Conservation (phyloP, 1,139 yeast species). For the Scheffersomyces lignicola region DNA sequence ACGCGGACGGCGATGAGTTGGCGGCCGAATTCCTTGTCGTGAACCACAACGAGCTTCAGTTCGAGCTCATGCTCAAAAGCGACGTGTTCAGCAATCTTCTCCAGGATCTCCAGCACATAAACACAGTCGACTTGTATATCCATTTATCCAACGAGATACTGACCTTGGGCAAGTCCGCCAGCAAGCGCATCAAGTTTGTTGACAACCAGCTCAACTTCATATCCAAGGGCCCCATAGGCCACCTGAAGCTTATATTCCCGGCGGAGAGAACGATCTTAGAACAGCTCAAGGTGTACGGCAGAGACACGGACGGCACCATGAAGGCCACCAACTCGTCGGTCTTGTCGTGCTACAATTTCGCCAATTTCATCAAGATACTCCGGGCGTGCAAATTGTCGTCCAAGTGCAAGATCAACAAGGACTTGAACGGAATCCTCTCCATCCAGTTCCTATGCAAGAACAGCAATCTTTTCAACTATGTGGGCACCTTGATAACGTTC, state of each 20-base stretch:
- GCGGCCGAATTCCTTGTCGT: slow-evolving; percentile 25
- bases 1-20: slow-evolving; percentile 29
- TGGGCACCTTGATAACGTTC: slow-evolving; percentile 65
- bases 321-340: slow-evolving; percentile 19
- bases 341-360: slow-evolving; percentile 52
- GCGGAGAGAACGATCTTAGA: slow-evolving; percentile 63
- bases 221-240: slow-evolving; percentile 69
- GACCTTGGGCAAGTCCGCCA: too few species aligned
- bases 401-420: slow-evolving; percentile 61
- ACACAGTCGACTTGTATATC: slow-evolving; percentile 59
- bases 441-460: slow-evolving; percentile 45
- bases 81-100: slow-evolving; percentile 63
- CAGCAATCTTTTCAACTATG: slow-evolving; percentile 32
- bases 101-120: slow-evolving; percentile 66
- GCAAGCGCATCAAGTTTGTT: slow-evolving; percentile 11
- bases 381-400: slow-evolving; percentile 57
- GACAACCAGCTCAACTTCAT: slow-evolving; percentile 49
- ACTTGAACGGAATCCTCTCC: slow-evolving; percentile 52
- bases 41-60: slow-evolving; percentile 49
- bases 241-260: slow-evolving; percentile 68
- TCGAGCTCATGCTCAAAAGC: slow-evolving; percentile 70
- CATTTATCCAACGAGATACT: slow-evolving; percentile 22
- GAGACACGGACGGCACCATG: not conserved
- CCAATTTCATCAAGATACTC: slow-evolving; percentile 51
- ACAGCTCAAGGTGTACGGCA: slow-evolving; percentile 26